Conservation (phyloP, 2,329 filamentous ascomycete genomes). For the Colletotrichum sp. region DNA sequence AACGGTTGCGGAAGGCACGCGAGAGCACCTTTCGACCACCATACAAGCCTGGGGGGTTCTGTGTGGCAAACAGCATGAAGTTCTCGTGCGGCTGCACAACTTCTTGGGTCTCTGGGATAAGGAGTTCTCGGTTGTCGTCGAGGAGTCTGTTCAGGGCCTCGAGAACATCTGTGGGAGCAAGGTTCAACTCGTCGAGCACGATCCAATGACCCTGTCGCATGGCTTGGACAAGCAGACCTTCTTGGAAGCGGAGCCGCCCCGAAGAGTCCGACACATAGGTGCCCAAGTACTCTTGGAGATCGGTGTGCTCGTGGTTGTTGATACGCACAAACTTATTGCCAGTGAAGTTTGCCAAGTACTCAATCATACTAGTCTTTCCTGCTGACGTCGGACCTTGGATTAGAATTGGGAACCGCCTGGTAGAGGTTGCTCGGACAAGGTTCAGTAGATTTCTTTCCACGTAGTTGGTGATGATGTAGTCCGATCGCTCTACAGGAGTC, state of each 20-base stretch:
- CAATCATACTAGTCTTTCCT: slow-evolving; percentile 99
- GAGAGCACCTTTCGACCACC: slow-evolving; percentile 93
- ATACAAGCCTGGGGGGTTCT: slow-evolving; percentile 95
- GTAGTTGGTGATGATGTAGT: slow-evolving; percentile 97
- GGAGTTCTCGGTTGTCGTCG: slow-evolving; percentile 93
- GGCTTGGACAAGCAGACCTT: slow-evolving; percentile 91
- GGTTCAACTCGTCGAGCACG: slow-evolving; percentile 94
- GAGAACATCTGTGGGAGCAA: slow-evolving; percentile 95
- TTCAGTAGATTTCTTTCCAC: slow-evolving; percentile 96
- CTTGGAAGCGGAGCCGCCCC: slow-evolving; percentile 88
- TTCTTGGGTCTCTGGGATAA: slow-evolving; percentile 97
- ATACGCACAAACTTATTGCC: slow-evolving; percentile 98
- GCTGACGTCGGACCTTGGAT: slow-evolving; percentile 97
- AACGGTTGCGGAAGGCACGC: slow-evolving; percentile 93
- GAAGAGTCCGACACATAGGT: slow-evolving; percentile 88
- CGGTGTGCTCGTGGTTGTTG: slow-evolving; percentile 99
- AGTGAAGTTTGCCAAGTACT: slow-evolving; percentile 94
- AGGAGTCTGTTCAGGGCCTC: slow-evolving; percentile 94
- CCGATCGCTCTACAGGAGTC: slow-evolving; percentile 71
- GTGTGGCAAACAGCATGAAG: slow-evolving; percentile 98
- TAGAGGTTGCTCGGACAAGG: slow-evolving; percentile 90
- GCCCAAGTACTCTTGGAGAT: slow-evolving; percentile 96
- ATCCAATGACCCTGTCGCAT: slow-evolving; percentile 96
- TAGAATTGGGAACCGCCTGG: slow-evolving; percentile 87
- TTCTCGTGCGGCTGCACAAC: slow-evolving; percentile 89